phyloP scores from a whole-genome alignment of 140 eudicot species.

The Anethum foeniculum region DNA sequence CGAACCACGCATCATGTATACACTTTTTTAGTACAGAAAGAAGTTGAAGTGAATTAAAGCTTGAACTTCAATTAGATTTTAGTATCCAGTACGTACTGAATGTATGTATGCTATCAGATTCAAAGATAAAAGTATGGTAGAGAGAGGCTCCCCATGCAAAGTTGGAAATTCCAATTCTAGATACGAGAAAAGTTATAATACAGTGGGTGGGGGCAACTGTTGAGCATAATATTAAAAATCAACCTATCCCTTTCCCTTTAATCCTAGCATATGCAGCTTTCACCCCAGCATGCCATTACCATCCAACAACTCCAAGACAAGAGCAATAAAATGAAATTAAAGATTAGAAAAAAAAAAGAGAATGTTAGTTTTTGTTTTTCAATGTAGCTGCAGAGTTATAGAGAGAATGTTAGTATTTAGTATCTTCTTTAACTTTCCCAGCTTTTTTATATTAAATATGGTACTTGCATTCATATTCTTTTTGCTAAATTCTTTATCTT shows the following conservation, averaged over 20 bases:
- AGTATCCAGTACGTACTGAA: not conserved
- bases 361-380: constrained; percentile 31
- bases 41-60: not conserved
- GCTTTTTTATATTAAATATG: not conserved
- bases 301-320: constrained; percentile 62
- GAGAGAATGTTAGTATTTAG: constrained; percentile 16
- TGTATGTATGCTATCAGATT: not conserved
- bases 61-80: not conserved
- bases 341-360: constrained; percentile 20
- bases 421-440: not conserved
- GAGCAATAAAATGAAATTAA: not conserved
- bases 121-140: not conserved
- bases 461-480: not conserved
- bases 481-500: not conserved
- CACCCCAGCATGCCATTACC: constrained; percentile 60
- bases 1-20: not conserved
- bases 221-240: constrained; percentile 1
- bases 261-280: constrained; percentile 52
- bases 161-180: not conserved
- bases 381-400: not conserved
- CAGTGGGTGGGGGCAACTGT: constrained; percentile 3
- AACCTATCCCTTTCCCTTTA: constrained; percentile 4
- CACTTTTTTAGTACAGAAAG: not conserved
- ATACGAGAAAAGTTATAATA: not conserved
- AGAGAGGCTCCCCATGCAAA: constrained; percentile 2